Percentiles rank a stretch among this genome's conserved stretches.
These are phyloP conservation scores for Cyberlindnera maritima DNA, from an alignment of 805 yeast genomes.

Conservation along the genomic window DNA sequence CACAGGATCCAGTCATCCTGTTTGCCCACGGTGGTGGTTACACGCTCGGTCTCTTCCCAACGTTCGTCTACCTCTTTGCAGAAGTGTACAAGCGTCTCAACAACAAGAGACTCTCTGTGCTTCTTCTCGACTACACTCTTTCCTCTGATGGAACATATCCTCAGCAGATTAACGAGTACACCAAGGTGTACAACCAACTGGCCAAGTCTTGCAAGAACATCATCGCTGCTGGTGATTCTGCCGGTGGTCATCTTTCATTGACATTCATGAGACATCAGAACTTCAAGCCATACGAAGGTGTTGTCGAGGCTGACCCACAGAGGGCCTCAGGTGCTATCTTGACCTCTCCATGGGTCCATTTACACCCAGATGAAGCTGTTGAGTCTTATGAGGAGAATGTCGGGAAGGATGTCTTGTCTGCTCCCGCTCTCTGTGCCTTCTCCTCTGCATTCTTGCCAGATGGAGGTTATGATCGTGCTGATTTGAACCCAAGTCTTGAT, in stretches of 20 bases:
- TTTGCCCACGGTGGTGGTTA: constrained; percentile 4
- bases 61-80: background rate
- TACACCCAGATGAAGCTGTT: constrained; percentile 2
- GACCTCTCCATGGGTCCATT: constrained; percentile 15
- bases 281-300: background rate
- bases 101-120: constrained; percentile 18
- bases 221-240: constrained; percentile 30
- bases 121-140: constrained; percentile 29
- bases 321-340: constrained; percentile 1
- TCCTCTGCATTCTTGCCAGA: background rate
- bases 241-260: constrained; percentile 29
- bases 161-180: constrained; percentile 26
- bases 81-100: constrained; percentile 1
- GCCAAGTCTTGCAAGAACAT: constrained; percentile 14
- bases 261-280: constrained; percentile 13
- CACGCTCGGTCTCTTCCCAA: background rate
- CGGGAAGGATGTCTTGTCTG: background rate
- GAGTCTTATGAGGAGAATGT: background rate
- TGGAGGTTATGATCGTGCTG: background rate
- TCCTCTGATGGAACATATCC: constrained; percentile 26
- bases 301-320: background rate
- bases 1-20: constrained; percentile 1
- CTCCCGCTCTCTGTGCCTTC: background rate
- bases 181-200: constrained; percentile 18
- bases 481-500: constrained; percentile 1